phyloP scores from a whole-genome alignment of 208 protist species.

The Trypanosoma lewisi region DNA sequence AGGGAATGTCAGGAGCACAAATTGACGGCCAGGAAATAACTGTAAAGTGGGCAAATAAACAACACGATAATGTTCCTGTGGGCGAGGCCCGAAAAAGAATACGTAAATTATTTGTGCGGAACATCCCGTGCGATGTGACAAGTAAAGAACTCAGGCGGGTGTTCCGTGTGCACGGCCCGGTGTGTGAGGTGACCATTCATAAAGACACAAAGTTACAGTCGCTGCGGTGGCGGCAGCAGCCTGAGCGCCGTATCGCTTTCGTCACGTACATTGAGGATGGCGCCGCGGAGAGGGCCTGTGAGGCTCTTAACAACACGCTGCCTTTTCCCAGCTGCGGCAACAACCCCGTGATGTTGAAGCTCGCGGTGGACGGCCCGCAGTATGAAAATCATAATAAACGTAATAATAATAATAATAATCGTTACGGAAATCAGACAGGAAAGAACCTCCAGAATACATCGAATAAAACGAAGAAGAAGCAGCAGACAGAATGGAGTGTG shows the following conservation, averaged over 20 bases:
- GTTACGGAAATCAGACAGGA: neutral
- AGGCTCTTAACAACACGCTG: slow-evolving; percentile 68
- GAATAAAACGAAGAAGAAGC: neutral
- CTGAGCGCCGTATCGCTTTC: slow-evolving; percentile 80
- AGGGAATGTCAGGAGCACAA: slow-evolving; percentile 36
- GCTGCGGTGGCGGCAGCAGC: neutral
- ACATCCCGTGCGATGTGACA: slow-evolving; percentile 69
- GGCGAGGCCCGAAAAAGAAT: slow-evolving; percentile 67
- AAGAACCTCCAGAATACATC: neutral
- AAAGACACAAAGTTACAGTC: slow-evolving; percentile 48
- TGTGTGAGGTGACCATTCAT: slow-evolving; percentile 61
- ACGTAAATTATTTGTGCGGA: slow-evolving; percentile 82
- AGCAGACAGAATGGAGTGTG: neutral
- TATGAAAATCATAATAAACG: slow-evolving; percentile 32
- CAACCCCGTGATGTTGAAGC: slow-evolving; percentile 80
- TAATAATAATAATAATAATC: neutral
- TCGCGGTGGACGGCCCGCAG: slow-evolving; percentile 60
- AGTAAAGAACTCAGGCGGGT: slow-evolving; percentile 34
- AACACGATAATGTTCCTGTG: slow-evolving; percentile 77
- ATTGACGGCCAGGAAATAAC: slow-evolving; percentile 53
- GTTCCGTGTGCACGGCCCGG: slow-evolving; percentile 51
- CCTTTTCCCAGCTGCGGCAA: slow-evolving; percentile 60
- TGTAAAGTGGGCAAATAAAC: slow-evolving; percentile 77
- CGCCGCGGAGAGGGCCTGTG: slow-evolving; percentile 54
- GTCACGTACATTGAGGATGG: slow-evolving; percentile 59